Percentiles rank a stretch among this genome's conserved stretches.
These are phyloP conservation scores for Lepidium aucheri DNA, from an alignment of 345 rosid genomes.

Conservation along the genomic window DNA sequence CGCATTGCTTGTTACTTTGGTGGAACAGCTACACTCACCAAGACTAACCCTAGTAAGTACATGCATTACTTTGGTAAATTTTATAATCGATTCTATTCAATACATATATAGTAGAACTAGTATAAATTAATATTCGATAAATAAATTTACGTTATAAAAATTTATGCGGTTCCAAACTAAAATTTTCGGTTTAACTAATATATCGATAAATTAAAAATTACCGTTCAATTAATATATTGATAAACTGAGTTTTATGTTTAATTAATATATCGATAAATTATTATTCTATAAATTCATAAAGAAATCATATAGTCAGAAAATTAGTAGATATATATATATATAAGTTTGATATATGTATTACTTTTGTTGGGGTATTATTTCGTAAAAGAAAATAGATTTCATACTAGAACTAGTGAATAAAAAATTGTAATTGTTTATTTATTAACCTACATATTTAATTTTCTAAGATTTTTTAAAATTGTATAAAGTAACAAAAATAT, in stretches of 20 bases:
- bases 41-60: slow-evolving; percentile 62
- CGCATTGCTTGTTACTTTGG: slow-evolving; percentile 83
- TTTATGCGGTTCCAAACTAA: too few relatives aligned
- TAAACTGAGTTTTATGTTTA: too few relatives aligned
- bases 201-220: too few relatives aligned
- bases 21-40: slow-evolving; percentile 60
- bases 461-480: neutral
- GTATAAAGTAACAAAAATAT: neutral
- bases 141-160: too few relatives aligned
- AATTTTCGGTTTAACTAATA: too few relatives aligned
- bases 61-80: neutral
- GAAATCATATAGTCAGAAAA: too few relatives aligned
- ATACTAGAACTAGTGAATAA: neutral
- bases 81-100: neutral
- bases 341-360: too few relatives aligned
- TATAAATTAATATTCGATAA: too few relatives aligned
- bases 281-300: too few relatives aligned
- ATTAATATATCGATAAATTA: too few relatives aligned
- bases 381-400: neutral
- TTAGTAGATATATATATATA: too few relatives aligned
- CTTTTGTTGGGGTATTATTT: neutral
- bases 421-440: neutral
- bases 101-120: neutral
- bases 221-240: too few relatives aligned
- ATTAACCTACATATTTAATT: neutral